These are phyloP conservation scores for Salpingoeca rosetta DNA, from an alignment of 78 protist species.

Conservation along the genomic window DNA sequence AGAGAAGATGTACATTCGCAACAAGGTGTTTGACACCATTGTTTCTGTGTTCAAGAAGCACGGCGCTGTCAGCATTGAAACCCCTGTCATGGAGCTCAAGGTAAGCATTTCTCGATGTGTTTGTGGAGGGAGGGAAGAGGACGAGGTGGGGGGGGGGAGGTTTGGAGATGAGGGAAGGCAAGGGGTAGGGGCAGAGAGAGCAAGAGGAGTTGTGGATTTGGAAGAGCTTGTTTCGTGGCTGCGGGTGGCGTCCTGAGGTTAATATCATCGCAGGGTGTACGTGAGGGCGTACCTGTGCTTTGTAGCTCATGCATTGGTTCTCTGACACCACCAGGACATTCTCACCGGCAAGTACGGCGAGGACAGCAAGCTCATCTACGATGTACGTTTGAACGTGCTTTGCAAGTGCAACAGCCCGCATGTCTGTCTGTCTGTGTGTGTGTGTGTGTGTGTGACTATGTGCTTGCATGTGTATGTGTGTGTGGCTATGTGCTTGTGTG, in stretches of 20 bases:
- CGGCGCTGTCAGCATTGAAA: slow-evolving; percentile 90
- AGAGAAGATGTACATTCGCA: slow-evolving; percentile 69
- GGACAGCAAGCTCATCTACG: slow-evolving; percentile 88
- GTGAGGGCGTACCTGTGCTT: no score
- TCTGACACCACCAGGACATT: slow-evolving; percentile 68
- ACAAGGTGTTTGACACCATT: slow-evolving; percentile 49
- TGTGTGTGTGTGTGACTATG: no score
- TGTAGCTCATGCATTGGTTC: no score
- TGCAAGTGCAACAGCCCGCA: no score
- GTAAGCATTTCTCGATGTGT: slow-evolving; percentile 25
- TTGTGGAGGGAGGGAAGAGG: not conserved
- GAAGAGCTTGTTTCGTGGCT: not conserved
- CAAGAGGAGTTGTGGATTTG: not conserved
- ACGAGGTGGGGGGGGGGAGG: no score
- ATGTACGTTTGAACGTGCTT: no score
- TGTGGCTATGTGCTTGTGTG: no score
- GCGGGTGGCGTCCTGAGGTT: no score
- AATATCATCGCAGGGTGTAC: no score
- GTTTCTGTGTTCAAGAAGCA: slow-evolving; percentile 72
- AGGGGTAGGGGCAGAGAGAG: not conserved
- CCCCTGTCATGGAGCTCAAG: slow-evolving; percentile 89
- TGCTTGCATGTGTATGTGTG: no score
- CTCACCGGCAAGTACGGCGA: slow-evolving; percentile 92
- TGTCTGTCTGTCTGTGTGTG: no score
- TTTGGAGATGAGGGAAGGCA: no score